Base-by-base conservation (phyloP, 2,329 filamentous ascomycete genomes). In the Penicillium rolfsii region DNA sequence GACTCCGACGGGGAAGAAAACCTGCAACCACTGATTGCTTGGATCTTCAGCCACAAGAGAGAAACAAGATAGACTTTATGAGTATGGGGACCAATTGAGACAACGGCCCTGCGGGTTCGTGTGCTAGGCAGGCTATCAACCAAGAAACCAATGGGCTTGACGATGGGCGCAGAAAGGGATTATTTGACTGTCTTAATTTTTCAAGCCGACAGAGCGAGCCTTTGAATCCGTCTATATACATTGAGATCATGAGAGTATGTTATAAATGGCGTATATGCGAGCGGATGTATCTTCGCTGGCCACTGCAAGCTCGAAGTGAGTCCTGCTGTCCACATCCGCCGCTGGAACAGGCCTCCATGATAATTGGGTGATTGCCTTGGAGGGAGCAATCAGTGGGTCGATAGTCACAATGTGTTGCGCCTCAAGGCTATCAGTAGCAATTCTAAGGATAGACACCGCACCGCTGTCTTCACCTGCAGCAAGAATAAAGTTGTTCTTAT, bases 361-460 rank as follows among this genome's bases (percentile, higher is more conserved):
- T 38, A 93, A 78, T 71, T 90, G 87, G 26, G 86, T 83, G 24
- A 91, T 83, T 1, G 88, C 77, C 71, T 85, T 90, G 26, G 88
- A 87, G 1, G 90, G 83, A 46, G 81, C 85, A 53, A 85, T 70
- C 7, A 65, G 57, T 58, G 64, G 70, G 35, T 78, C 76, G 53
- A 80, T 62, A 36, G 67, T 70, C 46, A 69, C 66, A 41, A 74
- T 55, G 49, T 71, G 66, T 35, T 71, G 69, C 24, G 71, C 60
- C 61, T 73, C 71, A 6, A 75, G 64, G 43, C 54, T 67, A n/a
- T 74, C 71, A 8, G 68, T 63, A 5, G 69, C 66, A 41, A 83
- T 72, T 36, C 67, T 67, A 64, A 81, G 77, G 9, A 84, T 63
- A 5, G 74, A 78, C 33, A 84, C 61, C 16, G 72, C 73, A 2